Evolutionary conservation across 75 land plant genomes (phyloP).

Genomic region (Pinus albicaulis): DNA sequence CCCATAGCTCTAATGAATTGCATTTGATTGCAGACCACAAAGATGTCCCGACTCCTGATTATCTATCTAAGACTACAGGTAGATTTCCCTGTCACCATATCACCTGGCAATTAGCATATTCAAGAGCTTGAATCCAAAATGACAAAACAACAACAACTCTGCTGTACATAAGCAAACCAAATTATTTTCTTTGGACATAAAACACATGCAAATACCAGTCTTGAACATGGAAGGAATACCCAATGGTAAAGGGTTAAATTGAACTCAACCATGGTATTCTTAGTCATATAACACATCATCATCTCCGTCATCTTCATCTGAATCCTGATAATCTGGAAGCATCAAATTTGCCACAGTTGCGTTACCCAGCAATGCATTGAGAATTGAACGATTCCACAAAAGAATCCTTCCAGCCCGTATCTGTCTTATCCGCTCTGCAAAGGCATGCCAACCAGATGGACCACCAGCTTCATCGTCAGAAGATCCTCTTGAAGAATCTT

Average conservation of each 20-base stretch:
- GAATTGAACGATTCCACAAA: neutral
- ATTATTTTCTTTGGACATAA: neutral
- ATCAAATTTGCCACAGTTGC: neutral
- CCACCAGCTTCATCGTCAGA: slow-evolving; percentile 2
- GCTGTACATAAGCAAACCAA: neutral
- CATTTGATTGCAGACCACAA: neutral
- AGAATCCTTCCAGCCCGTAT: slow-evolving; percentile 4
- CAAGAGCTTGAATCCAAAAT: neutral
- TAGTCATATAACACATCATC: neutral
- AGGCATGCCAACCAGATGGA: slow-evolving; percentile 15
- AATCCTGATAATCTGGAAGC: slow-evolving; percentile 8
- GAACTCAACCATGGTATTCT: neutral
- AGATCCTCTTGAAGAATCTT: slow-evolving; percentile 5
- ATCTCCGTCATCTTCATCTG: slow-evolving; percentile 11
- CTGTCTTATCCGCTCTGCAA: slow-evolving; percentile 18
- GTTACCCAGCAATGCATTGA: slow-evolving; percentile 17
- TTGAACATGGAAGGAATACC: too few relatives aligned
- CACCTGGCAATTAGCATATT: neutral
- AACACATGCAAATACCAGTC: neutral
- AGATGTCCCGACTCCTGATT: neutral
- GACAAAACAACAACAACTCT: neutral
- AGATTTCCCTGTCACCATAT: neutral
- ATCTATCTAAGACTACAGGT: neutral
- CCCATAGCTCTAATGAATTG: neutral
- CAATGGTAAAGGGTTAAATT: neutral